Evolutionary conservation across 345 rosid species (phyloP).

Genomic region (Raphanus raphanistrum): DNA sequence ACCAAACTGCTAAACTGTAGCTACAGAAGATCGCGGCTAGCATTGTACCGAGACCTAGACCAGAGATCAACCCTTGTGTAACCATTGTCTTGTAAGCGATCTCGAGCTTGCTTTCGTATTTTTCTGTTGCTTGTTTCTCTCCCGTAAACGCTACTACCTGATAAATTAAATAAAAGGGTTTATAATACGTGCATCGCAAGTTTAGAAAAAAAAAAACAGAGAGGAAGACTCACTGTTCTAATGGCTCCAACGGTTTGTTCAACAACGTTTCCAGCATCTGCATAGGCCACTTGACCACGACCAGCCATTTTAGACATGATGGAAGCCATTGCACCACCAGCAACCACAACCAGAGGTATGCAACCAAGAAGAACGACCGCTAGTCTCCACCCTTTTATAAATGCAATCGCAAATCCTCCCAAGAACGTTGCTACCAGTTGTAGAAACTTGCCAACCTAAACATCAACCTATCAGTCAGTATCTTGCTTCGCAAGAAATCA

Average conservation of each 20-base stretch:
- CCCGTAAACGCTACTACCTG: slow-evolving; percentile 92
- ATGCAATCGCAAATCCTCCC: slow-evolving; percentile 70
- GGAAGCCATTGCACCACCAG: slow-evolving; percentile 60
- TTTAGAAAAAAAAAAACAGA: background rate
- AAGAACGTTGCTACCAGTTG: slow-evolving; percentile 64
- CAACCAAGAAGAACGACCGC: slow-evolving; percentile 56
- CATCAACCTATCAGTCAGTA: slow-evolving; percentile 3
- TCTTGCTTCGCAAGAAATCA: background rate
- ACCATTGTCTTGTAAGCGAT: slow-evolving; percentile 55
- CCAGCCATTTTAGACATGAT: slow-evolving; percentile 69
- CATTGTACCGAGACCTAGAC: slow-evolving; percentile 62
- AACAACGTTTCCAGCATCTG: slow-evolving; percentile 81
- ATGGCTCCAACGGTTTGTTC: slow-evolving; percentile 86
- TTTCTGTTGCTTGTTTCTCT: slow-evolving; percentile 67
- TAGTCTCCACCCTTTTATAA: slow-evolving; percentile 58
- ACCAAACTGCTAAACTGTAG: slow-evolving; percentile 74
- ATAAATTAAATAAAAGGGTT: background rate
- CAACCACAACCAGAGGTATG: slow-evolving; percentile 56
- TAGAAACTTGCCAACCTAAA: slow-evolving; percentile 73
- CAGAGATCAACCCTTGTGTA: slow-evolving; percentile 73
- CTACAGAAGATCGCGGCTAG: slow-evolving; percentile 46
- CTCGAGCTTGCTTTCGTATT: slow-evolving; percentile 57
- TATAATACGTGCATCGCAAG: background rate
- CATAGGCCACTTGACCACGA: slow-evolving; percentile 76
- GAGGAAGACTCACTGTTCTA: slow-evolving; percentile 59